Evolutionary conservation across 768 basidiomycete genomes (phyloP), one percentile per base, ranked within the genome.

Genomic region (Calocybe gangraenosa): DNA sequence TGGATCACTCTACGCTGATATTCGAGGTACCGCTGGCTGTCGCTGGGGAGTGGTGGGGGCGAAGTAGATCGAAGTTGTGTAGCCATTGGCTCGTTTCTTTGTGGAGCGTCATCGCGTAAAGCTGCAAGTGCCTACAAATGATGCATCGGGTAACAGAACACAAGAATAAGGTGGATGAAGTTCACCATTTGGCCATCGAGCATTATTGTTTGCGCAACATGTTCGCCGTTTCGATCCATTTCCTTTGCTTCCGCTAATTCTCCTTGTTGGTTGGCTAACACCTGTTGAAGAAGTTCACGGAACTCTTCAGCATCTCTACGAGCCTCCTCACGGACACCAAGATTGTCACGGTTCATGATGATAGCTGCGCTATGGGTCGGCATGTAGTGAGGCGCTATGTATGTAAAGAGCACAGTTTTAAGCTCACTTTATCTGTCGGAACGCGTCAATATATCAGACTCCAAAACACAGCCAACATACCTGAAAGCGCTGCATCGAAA

Each of bases 131-230:
- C 62, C 66, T 68, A 47, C n/a, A 14, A 42, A 15, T 39, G 33
- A 41, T 34, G 2, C 33, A 33, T 23, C 57, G 42, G 37, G 15
- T 20, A 18, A 22, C n/a, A n/a, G n/a, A n/a, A 11, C 17, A 6
- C 38, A 20, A 37, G 30, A 36, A n/a, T 10, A 20, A 36, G 32
- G 21, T 19, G 39, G 40, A 3, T 25, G 23, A 48, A 30, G 40
- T 50, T 44, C 51, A 75, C 78, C 56, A 63, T 62, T 63, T 82
- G 81, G 8, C 78, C 78, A 18, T 65, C 59, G 37, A 65, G 65
- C 81, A 82, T 81, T 30, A 82, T 61, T 4, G 63, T 58, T 43
- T 69, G 57, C 7, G 73, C 79, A 14, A 57, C 69, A 36, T 57
- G 63, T 20, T 69, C 65, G 2, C 73, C 75, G 32, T 66, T 63